Base-by-base conservation (phyloP, 768 basidiomycete species). In the Tylopilus subfusipes region DNA sequence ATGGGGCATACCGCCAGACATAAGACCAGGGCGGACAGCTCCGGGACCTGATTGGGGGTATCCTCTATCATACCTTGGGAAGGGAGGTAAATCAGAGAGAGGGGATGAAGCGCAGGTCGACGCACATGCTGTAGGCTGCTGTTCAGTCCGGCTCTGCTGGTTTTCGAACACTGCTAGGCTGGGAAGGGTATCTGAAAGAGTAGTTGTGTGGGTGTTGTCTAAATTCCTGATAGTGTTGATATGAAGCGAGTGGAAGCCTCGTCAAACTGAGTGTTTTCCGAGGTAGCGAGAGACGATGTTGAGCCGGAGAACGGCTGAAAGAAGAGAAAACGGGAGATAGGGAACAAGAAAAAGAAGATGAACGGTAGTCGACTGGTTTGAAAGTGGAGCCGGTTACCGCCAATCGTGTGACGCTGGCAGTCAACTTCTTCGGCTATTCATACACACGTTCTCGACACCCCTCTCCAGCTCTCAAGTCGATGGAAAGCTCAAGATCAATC, bases 111-210 rank as follows among this genome's bases (percentile, higher is more conserved):
- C 50, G 44, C 43, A 52, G 39, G 44, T 40, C 29, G 46, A 78
- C 86, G 34, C 72, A 91, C 89, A 87, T 76, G 68, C 82, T 82
- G 68, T 86, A 84, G 51, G 81, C 82, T 73, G 52, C 73, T 75
- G 67, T 83, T 14, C 79, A 78, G 58, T 83, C 75, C 29, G 78
- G 71, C 42, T 72, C 74, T 67, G 74, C 61, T 68, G 78, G 73
- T 58, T 76, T 57, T 62, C 78, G 71, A 64, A 71, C 72, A 57
- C 62, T 58, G 51, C 56, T 59, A 29, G 55, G 59, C 60, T 73
- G 73, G 1, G 74, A 74, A 22, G 72, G 72, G 47, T 66, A 63
- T 65, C 56, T 44, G 51, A 34, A 42, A n/a, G 50, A 51, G 30
- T 33, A 19, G 44, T 7, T 44, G 31, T 48, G 43, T 47, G 44